Percentiles rank a stretch among this genome's conserved stretches.
Conservation (phyloP, 2,329 filamentous ascomycete genomes). For the Bipolaris bicolor region DNA sequence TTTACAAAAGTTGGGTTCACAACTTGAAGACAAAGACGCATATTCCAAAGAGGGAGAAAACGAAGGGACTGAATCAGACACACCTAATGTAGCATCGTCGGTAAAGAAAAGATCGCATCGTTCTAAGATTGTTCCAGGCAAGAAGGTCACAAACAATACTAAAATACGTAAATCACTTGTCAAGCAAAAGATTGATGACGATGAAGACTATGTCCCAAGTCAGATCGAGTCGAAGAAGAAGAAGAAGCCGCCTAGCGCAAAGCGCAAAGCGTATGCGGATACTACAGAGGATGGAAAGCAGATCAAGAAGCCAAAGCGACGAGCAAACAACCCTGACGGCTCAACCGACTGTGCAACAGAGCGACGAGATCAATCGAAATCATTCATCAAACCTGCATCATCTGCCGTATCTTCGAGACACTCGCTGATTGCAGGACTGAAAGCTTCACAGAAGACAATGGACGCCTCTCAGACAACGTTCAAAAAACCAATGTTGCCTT, state of each 20-base stretch:
- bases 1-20: slow-evolving; percentile 10
- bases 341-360: not conserved
- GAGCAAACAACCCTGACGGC: not conserved
- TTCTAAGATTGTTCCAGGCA: not conserved
- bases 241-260: slow-evolving; percentile 11
- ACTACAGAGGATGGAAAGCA: not conserved
- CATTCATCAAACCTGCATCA: not conserved
- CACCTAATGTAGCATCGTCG: not conserved
- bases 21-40: slow-evolving; percentile 10
- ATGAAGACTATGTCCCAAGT: slow-evolving; percentile 17
- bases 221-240: slow-evolving; percentile 2
- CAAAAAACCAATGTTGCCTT: slow-evolving; percentile 26
- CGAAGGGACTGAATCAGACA: not conserved
- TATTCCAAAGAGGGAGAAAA: not conserved
- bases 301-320: slow-evolving; percentile 3
- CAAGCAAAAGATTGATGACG: slow-evolving; percentile 17
- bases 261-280: slow-evolving; percentile 16
- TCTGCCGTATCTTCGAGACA: slow-evolving; percentile 8
- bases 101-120: slow-evolving; percentile 5
- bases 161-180: slow-evolving; percentile 4
- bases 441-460: slow-evolving; percentile 14
- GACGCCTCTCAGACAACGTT: slow-evolving; percentile 13
- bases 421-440: slow-evolving; percentile 22
- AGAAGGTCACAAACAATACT: not conserved
- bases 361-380: slow-evolving; percentile 2